A percentile compares a stretch with the other conserved stretches of the same genome.
These are phyloP conservation scores for Fusarium sublunatum DNA, from an alignment of 2,329 filamentous ascomycete species.

Conservation along the genomic window DNA sequence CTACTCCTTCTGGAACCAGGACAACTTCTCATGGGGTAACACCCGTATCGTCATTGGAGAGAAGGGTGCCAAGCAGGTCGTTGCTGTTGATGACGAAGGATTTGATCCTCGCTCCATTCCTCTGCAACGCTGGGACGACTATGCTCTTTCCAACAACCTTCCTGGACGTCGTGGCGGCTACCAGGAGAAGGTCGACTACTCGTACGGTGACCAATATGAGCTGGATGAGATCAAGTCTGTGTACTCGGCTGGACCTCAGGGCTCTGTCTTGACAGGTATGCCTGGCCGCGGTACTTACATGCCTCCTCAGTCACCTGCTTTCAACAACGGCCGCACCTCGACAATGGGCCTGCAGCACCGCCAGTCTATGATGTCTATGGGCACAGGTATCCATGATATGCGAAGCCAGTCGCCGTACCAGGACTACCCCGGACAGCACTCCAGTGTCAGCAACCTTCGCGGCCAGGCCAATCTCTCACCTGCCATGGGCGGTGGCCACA, in stretches of 20 bases:
- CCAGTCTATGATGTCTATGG: slow-evolving; percentile 78
- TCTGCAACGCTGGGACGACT: slow-evolving; percentile 97
- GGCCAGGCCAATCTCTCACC: slow-evolving; percentile 62
- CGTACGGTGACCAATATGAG: slow-evolving; percentile 84
- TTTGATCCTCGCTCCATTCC: slow-evolving; percentile 95
- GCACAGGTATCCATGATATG: slow-evolving; percentile 58
- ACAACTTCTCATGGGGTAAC: slow-evolving; percentile 99
- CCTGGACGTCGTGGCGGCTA: slow-evolving; percentile 86
- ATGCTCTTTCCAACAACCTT: slow-evolving; percentile 85
- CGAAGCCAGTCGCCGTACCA: slow-evolving; percentile 69
- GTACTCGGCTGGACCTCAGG: slow-evolving; percentile 90
- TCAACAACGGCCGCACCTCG: slow-evolving; percentile 63
- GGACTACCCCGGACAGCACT: slow-evolving; percentile 62
- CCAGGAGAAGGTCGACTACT: slow-evolving; percentile 71
- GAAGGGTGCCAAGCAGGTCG: slow-evolving; percentile 88
- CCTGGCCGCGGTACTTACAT: slow-evolving; percentile 78
- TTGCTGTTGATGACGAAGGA: slow-evolving; percentile 84
- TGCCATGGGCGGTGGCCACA: slow-evolving; percentile 50
- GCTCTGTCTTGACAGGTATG: slow-evolving; percentile 89
- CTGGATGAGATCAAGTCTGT: slow-evolving; percentile 98
- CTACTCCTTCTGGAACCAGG: slow-evolving; percentile 99
- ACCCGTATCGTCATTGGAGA: slow-evolving; percentile 97
- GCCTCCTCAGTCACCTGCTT: slow-evolving; percentile 84
- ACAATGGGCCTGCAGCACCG: slow-evolving; percentile 67
- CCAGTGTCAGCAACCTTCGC: slow-evolving; percentile 71